Evolutionary conservation across 1,139 yeast genomes (phyloP), one percentile per base, ranked within the genome.

Genomic region (Diutina pseudorugosa): DNA sequence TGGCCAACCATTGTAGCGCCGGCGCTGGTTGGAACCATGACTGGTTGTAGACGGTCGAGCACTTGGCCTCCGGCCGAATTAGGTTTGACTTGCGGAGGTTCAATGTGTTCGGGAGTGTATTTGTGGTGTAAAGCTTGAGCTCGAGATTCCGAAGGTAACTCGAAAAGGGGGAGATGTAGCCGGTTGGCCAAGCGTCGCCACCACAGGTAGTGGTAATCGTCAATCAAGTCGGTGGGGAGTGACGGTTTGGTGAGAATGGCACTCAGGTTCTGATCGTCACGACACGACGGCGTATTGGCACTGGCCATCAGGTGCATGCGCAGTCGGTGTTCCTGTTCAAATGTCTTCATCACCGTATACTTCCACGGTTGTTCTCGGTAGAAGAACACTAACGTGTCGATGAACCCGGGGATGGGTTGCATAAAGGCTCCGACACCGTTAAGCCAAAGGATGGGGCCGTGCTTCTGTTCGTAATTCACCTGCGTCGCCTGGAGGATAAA

Each of bases 351-450:
- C 25, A 70, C 68, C 23, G 79, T 73, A 56, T 75, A 70, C 51
- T 71, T 69, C 91, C 91, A 85, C 1, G 96, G 96, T 55, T 71
- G 77, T 64, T 90, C 96, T 52, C 95, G 75, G 57, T 82, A 77
- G 49, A 85, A 70, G 61, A 87, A 89, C 14, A 89, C 96, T 41
- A 80, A 57, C 0, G 91, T 75, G 63, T 90, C 95, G 42, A 89
- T 82, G 51, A 83, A 75, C 51, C 95, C 91, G 64, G 83, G 85
- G 58, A 86, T 76, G 1, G 96, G 93, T 64, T 85, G 90, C 75
- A 83, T 80, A 60, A 83, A 83, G 0, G 94, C 85, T 14, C 86
- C 81, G 55, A 85, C 67, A 51, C 80, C 77, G 53, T 80, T 77
- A 48, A 87, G 66, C 86, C 94, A 85, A 57, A 75, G 77, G 8